Conservation (phyloP, 2,329 filamentous ascomycete species). For the Cordyceps militaris region DNA sequence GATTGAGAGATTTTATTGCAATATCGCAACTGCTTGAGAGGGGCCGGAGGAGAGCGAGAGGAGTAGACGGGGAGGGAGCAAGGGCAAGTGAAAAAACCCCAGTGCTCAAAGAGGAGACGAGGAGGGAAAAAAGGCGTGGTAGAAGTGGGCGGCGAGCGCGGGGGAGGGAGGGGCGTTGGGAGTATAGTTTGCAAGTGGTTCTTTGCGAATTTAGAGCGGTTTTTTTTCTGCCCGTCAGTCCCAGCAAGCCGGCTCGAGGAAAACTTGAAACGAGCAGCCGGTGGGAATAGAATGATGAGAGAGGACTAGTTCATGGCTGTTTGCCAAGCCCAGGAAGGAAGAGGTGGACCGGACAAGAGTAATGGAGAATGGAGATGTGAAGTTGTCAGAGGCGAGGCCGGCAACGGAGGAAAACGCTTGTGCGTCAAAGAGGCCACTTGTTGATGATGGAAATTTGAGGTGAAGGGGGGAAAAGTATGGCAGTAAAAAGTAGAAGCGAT, state of each 20-base stretch:
- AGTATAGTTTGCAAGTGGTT: constrained; percentile 10
- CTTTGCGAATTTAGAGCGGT: constrained; percentile 5
- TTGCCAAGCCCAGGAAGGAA: background rate
- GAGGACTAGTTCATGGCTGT: constrained; percentile 6
- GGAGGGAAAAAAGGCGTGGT: background rate
- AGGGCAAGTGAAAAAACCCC: background rate
- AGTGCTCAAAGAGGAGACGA: constrained; percentile 3
- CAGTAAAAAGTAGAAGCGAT: background rate
- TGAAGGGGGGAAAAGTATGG: background rate
- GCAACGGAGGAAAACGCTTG: background rate
- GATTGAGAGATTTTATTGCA: background rate
- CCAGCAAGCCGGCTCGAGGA: background rate
- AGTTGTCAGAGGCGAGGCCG: background rate
- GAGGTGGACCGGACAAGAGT: background rate
- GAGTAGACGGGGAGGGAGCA: background rate
- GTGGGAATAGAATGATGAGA: background rate
- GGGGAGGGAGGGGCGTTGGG: constrained; percentile 12
- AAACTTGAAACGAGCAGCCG: background rate
- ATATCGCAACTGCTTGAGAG: background rate
- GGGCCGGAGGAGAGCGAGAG: constrained; percentile 13
- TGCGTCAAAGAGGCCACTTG: background rate
- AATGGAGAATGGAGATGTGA: background rate
- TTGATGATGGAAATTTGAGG: background rate
- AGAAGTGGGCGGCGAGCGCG: constrained; percentile 9
- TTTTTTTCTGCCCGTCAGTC: background rate